Evolutionary conservation across 2,329 filamentous ascomycete species (phyloP), one percentile per base, ranked within the genome.

Genomic region (Leptodontidium sp.): DNA sequence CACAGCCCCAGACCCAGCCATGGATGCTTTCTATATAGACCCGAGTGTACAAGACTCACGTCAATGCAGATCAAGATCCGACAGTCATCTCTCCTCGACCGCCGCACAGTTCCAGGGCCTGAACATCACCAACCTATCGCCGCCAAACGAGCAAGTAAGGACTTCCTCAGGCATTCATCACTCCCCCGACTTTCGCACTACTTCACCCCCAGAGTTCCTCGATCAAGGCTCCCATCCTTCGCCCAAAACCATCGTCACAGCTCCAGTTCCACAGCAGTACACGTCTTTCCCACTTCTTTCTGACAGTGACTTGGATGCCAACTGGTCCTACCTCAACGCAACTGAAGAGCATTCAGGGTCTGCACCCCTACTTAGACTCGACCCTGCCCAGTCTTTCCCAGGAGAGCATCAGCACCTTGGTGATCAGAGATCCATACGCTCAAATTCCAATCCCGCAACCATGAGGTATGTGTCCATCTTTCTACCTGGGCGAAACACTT

Each of bases 11-110:
- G 40, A 68, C 61, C 70, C 66, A 71, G 65, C 62, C 65, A 78
- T 78, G 76, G 76, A 77, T 68, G 72, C 72, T 70, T 72, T 71
- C 69, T 78, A 76, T 78, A 75, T 77, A 75, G 73, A 75, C 68
- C 71, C 72, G 71, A 72, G 71, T 68, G 65, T 69, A 71, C 68
- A 72, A 76, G 74, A 76, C 76, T 78, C 76, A 78, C 75, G 72
- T 70, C 74, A 76, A 69, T 73, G 68, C 70, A 78, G 77, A 75
- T 78, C 75, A 67, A 72, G 74, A 73, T 72, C 75, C 64, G 76
- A 73, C 68, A 75, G 72, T 68, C 73, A 77, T 73, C 73, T 76
- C 49, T 77, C 77, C 59, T 73, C 75, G 52, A 74, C 75, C 47
- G 72, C 73, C 65, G 64, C 73, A 52, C 75, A 76, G 64, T 75